Percentiles rank a stretch among this genome's conserved stretches.
Conservation (phyloP, 2,329 filamentous ascomycete species). For the Trichoderma breve region DNA sequence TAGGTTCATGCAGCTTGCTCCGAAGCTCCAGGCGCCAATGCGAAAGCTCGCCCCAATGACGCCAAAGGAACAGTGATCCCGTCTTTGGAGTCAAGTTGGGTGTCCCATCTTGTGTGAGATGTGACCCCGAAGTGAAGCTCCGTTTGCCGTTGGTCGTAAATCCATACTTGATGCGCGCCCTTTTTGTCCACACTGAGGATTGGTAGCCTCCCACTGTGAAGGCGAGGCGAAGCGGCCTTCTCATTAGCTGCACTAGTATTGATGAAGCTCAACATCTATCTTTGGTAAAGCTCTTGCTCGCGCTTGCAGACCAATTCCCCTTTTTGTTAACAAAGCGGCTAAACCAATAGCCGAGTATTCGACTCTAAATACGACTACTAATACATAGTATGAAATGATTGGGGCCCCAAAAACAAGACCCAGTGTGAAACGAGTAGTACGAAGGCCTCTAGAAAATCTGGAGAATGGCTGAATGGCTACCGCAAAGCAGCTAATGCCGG, state of each 20-base stretch:
- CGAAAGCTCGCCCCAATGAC: background rate
- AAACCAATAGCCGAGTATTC: constrained; percentile 6
- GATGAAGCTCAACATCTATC: background rate
- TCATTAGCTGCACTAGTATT: background rate
- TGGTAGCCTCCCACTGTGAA: background rate
- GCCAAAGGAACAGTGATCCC: constrained; percentile 6
- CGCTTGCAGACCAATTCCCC: background rate
- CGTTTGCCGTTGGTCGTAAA: background rate
- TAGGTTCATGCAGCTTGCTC: constrained; percentile 14
- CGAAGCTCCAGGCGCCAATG: constrained; percentile 4
- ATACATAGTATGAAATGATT: background rate
- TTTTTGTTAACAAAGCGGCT: background rate
- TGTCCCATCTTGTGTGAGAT: background rate
- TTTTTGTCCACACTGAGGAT: background rate
- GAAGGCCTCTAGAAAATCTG: background rate
- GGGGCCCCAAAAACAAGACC: background rate
- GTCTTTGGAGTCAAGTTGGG: background rate
- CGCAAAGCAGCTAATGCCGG: constrained; percentile 1
- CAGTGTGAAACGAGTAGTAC: background rate
- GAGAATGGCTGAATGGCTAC: background rate
- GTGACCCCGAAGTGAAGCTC: background rate
- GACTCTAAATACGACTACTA: too few relatives aligned
- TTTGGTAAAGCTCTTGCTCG: background rate
- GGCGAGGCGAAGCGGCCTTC: background rate
- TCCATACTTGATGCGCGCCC: background rate